Conservation (phyloP, 1,139 yeast genomes). For the Diutina pseudorugosa region DNA sequence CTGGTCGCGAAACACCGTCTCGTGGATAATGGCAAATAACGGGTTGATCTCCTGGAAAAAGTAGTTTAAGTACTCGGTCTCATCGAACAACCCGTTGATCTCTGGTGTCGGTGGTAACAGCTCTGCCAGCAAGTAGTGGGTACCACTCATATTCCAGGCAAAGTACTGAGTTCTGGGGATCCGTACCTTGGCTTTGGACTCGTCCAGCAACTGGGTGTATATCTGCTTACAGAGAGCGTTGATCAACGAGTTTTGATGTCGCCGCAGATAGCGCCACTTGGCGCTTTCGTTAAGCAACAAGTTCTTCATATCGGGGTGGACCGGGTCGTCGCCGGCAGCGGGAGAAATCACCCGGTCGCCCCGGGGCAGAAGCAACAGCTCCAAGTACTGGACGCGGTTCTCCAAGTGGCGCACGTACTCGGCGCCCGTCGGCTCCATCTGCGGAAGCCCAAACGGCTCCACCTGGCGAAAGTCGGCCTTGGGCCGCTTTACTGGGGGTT, state of each 20-base stretch:
- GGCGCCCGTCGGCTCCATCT: not conserved
- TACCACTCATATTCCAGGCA: conserved; percentile 60
- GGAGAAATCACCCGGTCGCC: conserved; percentile 13
- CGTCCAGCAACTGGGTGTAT: conserved; percentile 25
- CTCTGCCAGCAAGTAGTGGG: conserved; percentile 33
- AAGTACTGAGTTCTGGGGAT: conserved; percentile 48
- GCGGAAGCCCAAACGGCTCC: conserved; percentile 1
- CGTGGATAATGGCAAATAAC: conserved; percentile 41
- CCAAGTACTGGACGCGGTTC: conserved; percentile 29
- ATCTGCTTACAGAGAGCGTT: conserved; percentile 31
- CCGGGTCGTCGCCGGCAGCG: not conserved
- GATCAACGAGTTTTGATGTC: conserved; percentile 39
- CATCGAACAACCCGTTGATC: conserved; percentile 7
- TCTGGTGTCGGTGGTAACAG: conserved; percentile 25
- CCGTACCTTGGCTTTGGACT: conserved; percentile 23
- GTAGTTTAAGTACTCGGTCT: conserved; percentile 19
- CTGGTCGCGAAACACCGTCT: conserved; percentile 43
- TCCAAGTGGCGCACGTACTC: conserved; percentile 15
- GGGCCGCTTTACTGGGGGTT: not conserved
- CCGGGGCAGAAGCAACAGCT: conserved; percentile 17
- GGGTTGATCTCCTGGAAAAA: conserved; percentile 44
- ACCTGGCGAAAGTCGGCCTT: not conserved
- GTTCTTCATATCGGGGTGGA: conserved; percentile 3
- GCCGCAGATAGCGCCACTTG: conserved; percentile 40
- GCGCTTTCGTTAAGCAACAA: conserved; percentile 7